Base-by-base conservation (phyloP, 331 rosid species). In the Acacia concinna region DNA sequence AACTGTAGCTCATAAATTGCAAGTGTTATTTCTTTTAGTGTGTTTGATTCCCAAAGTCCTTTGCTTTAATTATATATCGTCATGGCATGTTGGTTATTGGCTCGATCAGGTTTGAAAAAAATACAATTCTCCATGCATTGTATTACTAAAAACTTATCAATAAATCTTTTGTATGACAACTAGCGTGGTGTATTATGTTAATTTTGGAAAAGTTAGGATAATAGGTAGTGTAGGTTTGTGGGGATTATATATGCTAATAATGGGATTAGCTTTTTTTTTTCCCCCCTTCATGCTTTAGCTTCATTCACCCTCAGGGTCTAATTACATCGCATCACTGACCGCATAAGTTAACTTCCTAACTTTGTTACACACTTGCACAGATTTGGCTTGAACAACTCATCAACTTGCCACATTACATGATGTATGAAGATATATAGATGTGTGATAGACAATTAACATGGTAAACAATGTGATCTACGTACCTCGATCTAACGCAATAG, bases 1-100 rank as follows among this genome's bases (percentile, higher is more conserved):
- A 5, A 13, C 9, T 60, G 78, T 68, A 54, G 74, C 64, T 40
- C 30, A 38, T 77, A 59, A 84, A 49, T 71, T 31, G 9, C 32
- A 38, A 37, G 44, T 75, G 40, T 21, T 7, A 17, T 6, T 6
- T 52, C 17, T 78, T 73, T 71, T 0, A 60, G 68, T 63, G 35
- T 20, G 59, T 27, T 21, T 38, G 49, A 30, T 79, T 79, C 23
- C 23, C 49, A 40, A 51, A 23, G 44, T 38, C 49, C 54, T n/a
- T 54, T 51, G 1, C 4, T 6, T 73, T 20, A n/a, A n/a, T n/a
- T n/a, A n/a, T n/a, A n/a, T n/a, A 38, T 75, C 25, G 31, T 73
- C 12, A 60, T 37, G 31, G 40, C 31, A 32, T 9, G 32, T 12
- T 4, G 21, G 73, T 62, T 37, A 38, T 41, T 8, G 30, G 32